Evolutionary conservation across 164 flowering plant genomes (phyloP).

Genomic region (Vitis riparia): DNA sequence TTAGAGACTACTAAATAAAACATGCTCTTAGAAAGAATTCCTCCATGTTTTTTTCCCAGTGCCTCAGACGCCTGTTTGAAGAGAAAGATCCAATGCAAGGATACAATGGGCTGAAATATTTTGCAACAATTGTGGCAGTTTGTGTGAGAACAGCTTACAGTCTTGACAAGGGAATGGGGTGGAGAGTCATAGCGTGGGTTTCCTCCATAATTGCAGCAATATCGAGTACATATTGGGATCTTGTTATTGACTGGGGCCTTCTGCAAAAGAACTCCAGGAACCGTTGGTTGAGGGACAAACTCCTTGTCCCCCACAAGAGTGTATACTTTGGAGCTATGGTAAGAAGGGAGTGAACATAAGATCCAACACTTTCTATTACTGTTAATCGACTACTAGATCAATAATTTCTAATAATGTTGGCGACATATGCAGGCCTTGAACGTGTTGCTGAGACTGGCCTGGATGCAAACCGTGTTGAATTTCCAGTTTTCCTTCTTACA

Average conservation of each 20-base stretch:
- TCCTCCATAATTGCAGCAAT: slow-evolving; percentile 38
- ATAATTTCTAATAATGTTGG: too few relatives aligned
- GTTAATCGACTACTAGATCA: too few relatives aligned
- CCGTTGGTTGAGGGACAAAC: slow-evolving; percentile 54
- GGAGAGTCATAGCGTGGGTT: slow-evolving; percentile 31
- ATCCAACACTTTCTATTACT: background rate
- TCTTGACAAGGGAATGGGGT: slow-evolving; percentile 14
- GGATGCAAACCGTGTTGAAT: slow-evolving; percentile 61
- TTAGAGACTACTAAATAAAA: too few relatives aligned
- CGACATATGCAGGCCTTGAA: slow-evolving; percentile 48
- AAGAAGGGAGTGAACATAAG: slow-evolving; percentile 3
- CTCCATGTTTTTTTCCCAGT: slow-evolving; percentile 21
- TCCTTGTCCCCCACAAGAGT: slow-evolving; percentile 32
- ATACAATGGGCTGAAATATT: slow-evolving; percentile 44
- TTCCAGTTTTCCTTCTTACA: slow-evolving; percentile 41
- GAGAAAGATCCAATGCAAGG: slow-evolving; percentile 47
- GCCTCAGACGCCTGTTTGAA: slow-evolving; percentile 42
- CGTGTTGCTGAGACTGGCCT: slow-evolving; percentile 61
- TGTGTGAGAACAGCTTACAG: slow-evolving; percentile 39
- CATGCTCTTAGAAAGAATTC: background rate
- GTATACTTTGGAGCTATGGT: slow-evolving; percentile 59
- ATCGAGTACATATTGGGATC: slow-evolving; percentile 47
- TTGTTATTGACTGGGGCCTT: slow-evolving; percentile 60
- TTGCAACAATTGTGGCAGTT: slow-evolving; percentile 45
- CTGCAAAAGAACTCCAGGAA: slow-evolving; percentile 37